Conservation (phyloP, 2,329 filamentous ascomycete species). For the Fusarium albidum region DNA sequence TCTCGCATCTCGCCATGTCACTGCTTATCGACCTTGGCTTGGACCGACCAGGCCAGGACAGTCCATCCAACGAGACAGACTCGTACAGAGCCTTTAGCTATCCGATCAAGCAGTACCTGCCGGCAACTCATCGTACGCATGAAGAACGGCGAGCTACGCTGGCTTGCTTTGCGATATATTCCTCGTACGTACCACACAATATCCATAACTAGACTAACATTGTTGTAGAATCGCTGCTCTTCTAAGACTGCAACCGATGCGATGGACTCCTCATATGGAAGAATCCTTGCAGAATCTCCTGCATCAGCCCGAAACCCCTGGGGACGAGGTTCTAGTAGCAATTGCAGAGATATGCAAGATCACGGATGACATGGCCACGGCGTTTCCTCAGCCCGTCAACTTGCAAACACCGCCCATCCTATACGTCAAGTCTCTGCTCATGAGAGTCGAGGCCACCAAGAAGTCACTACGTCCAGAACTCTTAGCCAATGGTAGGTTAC, state of each 20-base stretch:
- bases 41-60: slow-evolving; percentile 10
- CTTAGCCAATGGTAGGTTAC: slow-evolving; percentile 43
- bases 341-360: slow-evolving; percentile 47
- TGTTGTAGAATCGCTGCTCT: slow-evolving; percentile 27
- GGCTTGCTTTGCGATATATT: slow-evolving; percentile 41
- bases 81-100: slow-evolving; percentile 17
- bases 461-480: slow-evolving; percentile 11
- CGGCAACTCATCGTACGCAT: slow-evolving; percentile 34
- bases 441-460: background rate
- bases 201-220: background rate
- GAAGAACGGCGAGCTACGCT: slow-evolving; percentile 43
- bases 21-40: slow-evolving; percentile 30
- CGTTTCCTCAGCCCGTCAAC: slow-evolving; percentile 25
- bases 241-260: slow-evolving; percentile 53
- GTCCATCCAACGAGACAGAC: slow-evolving; percentile 22
- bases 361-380: slow-evolving; percentile 28
- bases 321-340: slow-evolving; percentile 56
- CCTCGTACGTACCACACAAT: slow-evolving; percentile 32
- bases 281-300: slow-evolving; percentile 56
- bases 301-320: slow-evolving; percentile 51
- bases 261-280: slow-evolving; percentile 64
- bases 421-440: slow-evolving; percentile 37
- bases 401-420: slow-evolving; percentile 28
- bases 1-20: slow-evolving; percentile 23
- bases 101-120: slow-evolving; percentile 22